Base-by-base conservation (phyloP, 345 rosid genomes). In the Pseudoturritis turrita region DNA sequence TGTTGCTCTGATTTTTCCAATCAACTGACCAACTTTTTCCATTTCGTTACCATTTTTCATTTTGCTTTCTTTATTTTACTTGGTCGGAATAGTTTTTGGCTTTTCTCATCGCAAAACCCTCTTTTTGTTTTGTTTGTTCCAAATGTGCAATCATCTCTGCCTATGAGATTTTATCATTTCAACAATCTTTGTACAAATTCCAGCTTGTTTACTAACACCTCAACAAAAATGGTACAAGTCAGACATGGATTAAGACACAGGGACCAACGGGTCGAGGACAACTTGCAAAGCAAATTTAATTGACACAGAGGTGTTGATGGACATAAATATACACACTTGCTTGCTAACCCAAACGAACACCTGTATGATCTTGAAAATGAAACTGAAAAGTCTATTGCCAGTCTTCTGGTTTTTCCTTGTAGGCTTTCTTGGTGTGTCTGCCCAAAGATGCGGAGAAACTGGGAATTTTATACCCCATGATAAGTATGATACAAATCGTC, bases 401-500 rank as follows among this genome's bases (percentile, higher is more conserved):
- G 3, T 68, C 21, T 53, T 67, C 3, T 67, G 9, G 11, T 40
- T 41, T 40, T 10, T 50, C 7, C 43, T 54, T 55, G 18, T 54
- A 28, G 10, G 62, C 26, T 67, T 53, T 40, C 26, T 17, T 53
- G 52, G 29, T 68, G 53, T 28, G 14, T 54, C 2, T 40, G 62
- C 61, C 19, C 61, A n/a, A 2, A 5, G 11, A 13, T 71, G 75
- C 9, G 22, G 52, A n/a, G 1, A 28, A 18, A 71, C 31, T 21
- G 54, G 69, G 10, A 25, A 29, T 13, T 80, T 73, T 64, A 77
- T 23, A 59, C 50, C 50, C 9, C 36, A 73, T 56, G 23, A 54
- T 26, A 7, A 50, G 36, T 80, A 58, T 33, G 73, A 59, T 7
- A 36, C 15, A 18, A 77, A 80, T 58, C 81, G 77, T 26, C n/a